Evolutionary conservation across 2,329 filamentous ascomycete genomes (phyloP).

Genomic region (Fusarium veterinarium): DNA sequence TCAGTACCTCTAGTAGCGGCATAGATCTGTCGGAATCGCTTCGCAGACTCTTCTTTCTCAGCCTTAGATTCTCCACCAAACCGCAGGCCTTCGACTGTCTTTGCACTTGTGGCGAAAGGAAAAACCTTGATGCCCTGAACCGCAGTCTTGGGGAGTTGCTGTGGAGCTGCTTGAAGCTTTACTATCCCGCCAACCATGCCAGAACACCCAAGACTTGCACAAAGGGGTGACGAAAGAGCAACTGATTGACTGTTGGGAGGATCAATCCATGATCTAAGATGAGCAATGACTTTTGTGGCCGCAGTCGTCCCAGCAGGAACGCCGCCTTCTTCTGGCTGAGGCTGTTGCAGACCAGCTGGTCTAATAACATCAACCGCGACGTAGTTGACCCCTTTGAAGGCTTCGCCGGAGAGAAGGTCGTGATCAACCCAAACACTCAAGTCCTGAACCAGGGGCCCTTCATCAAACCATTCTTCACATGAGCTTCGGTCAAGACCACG

Average conservation of each 20-base stretch:
- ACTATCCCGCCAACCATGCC: conserved; percentile 87
- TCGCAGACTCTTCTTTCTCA: conserved; percentile 80
- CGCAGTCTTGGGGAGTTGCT: conserved; percentile 73
- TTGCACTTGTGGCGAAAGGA: conserved; percentile 75
- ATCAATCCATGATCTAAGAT: conserved; percentile 83
- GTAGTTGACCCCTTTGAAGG: conserved; percentile 80
- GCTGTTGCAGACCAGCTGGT: conserved; percentile 80
- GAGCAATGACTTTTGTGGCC: conserved; percentile 76
- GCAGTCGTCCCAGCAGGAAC: conserved; percentile 59
- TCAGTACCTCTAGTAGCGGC: conserved; percentile 64
- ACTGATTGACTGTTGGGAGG: conserved; percentile 84
- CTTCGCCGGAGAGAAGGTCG: conserved; percentile 77
- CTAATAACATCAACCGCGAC: conserved; percentile 88
- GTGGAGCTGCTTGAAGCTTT: conserved; percentile 84
- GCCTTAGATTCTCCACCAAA: conserved; percentile 90
- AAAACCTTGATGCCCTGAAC: conserved; percentile 79
- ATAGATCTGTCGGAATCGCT: conserved; percentile 79
- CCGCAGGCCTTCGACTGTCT: conserved; percentile 74
- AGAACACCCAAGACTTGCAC: conserved; percentile 75
- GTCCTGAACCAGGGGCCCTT: conserved; percentile 66
- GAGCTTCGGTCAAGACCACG: conserved; percentile 79
- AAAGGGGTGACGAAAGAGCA: conserved; percentile 82
- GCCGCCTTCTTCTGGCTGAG: conserved; percentile 74
- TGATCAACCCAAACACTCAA: conserved; percentile 88
- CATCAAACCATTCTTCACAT: conserved; percentile 82